Evolutionary conservation across 148 eudicot species (phyloP), one percentile per base, ranked within the genome.

Genomic region (Chenopodium berlandieri): DNA sequence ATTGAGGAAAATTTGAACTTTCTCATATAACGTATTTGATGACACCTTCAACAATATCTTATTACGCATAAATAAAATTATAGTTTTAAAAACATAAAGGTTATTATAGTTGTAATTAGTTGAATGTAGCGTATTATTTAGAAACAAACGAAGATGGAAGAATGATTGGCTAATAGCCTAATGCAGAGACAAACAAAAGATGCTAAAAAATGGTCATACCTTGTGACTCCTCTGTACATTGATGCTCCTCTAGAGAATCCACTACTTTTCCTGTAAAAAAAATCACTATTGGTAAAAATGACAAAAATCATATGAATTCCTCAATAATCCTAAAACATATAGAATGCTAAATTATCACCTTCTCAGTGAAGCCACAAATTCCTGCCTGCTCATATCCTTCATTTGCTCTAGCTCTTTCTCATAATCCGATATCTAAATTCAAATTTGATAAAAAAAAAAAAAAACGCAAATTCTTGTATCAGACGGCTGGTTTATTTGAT

Each of bases 181-280:
- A 78, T 19, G 44, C 7, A 40, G 44, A 14, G 3, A 13, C 17
- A 75, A 54, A 30, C 19, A 31, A 48, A 37, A 58, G 76, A 47
- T 23, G 20, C 60, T 76, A 14, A 22, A 76, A 67, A 16, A 48
- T 78, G 46, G 76, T 0, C 54, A 65, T 69, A 89, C 97, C 97
- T 93, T 68, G 97, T 93, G 56, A 93, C 97, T 63, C 97, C 97
- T 86, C 97, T 89, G 75, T 93, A 93, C 13, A 90, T 93, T 31
- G 97, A 93, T n/a, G 97, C 97, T 25, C 97, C 97, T 75, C 97
- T 89, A 32, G 97, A 93, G 81, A 93, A 93, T 32, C 97, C 97
- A 86, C 97, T 93, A 69, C 97, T 93, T 84, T 90, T 93, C 87
- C 97, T 84, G 83, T 47, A 37, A 71, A 50, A 5, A 64, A 65